These are phyloP conservation scores for Draba incana DNA, from an alignment of 345 rosid genomes.

Conservation along the genomic window DNA sequence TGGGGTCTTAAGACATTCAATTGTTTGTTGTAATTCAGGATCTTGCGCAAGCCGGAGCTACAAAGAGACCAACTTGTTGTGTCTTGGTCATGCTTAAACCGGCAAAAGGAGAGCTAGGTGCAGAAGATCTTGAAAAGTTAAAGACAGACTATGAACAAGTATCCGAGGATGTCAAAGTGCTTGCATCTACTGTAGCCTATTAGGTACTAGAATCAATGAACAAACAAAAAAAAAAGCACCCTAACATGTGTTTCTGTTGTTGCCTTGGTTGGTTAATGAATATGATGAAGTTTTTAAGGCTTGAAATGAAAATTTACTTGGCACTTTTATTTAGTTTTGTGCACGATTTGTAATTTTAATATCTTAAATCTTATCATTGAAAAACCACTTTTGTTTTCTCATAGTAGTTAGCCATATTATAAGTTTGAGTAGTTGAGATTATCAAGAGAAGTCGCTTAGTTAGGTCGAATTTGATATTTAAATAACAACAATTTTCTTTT, in stretches of 20 bases:
- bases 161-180: conserved; percentile 62
- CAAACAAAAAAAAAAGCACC: not conserved
- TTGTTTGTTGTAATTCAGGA: conserved; percentile 52
- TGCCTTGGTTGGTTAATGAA: conserved; percentile 3
- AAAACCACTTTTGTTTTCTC: too few species aligned
- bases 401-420: too few species aligned
- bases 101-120: conserved; percentile 68
- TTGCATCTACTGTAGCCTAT: conserved; percentile 55
- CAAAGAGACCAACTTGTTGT: conserved; percentile 96
- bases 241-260: conserved; percentile 28
- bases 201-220: conserved; percentile 3
- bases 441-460: too few species aligned
- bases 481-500: too few species aligned
- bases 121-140: conserved; percentile 69
- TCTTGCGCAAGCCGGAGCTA: conserved; percentile 89
- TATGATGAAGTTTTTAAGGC: conserved; percentile 5
- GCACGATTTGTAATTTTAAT: not conserved
- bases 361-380: too few species aligned
- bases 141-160: conserved; percentile 68
- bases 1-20: not conserved
- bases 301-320: not conserved
- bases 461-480: too few species aligned
- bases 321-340: not conserved
- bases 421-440: too few species aligned
- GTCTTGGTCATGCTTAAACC: conserved; percentile 86